Percentiles rank a stretch among this genome's conserved stretches.
Evolutionary conservation across 768 basidiomycete genomes (phyloP).

Genomic region (Pisolithus marmoratus): DNA sequence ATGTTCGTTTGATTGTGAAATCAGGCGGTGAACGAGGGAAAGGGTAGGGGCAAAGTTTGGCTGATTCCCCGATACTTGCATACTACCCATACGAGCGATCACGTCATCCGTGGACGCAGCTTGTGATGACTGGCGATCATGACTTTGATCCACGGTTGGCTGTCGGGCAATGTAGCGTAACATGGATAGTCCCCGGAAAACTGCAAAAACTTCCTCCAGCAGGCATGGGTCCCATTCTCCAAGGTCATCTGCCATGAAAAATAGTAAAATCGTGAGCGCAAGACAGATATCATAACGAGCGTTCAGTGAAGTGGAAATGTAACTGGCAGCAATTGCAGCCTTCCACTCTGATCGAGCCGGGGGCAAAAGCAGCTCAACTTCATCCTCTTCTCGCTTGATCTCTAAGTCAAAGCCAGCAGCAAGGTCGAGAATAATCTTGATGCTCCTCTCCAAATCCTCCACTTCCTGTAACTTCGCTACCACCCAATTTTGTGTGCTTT

Average conservation of each 20-base stretch:
- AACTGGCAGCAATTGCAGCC: conserved; percentile 56
- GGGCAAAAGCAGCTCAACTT: conserved; percentile 49
- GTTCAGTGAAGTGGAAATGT: conserved; percentile 54
- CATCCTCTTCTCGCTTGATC: conserved; percentile 74
- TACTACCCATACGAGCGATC: conserved; percentile 56
- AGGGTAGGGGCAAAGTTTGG: conserved; percentile 45
- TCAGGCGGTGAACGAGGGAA: conserved; percentile 59
- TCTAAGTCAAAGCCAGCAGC: conserved; percentile 65
- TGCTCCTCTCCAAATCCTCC: conserved; percentile 49
- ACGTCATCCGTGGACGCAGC: conserved; percentile 55
- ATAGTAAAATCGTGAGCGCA: conserved; percentile 57
- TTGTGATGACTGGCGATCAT: conserved; percentile 26
- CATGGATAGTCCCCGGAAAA: conserved; percentile 74
- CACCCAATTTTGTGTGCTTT: conserved; percentile 57
- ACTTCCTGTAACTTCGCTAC: conserved; percentile 52
- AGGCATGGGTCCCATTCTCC: conserved; percentile 58
- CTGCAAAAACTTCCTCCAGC: conserved; percentile 69
- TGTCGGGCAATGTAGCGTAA: conserved; percentile 56
- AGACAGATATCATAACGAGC: conserved; percentile 75
- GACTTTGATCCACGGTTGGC: conserved; percentile 38
- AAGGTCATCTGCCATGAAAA: conserved; percentile 66
- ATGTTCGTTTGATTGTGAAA: conserved; percentile 46
- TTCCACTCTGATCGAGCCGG: conserved; percentile 57
- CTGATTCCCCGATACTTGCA: conserved; percentile 59
- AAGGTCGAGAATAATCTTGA: conserved; percentile 56